These are phyloP conservation scores for Ramalina intermedia DNA, from an alignment of 495 filamentous ascomycete species.

Conservation along the genomic window DNA sequence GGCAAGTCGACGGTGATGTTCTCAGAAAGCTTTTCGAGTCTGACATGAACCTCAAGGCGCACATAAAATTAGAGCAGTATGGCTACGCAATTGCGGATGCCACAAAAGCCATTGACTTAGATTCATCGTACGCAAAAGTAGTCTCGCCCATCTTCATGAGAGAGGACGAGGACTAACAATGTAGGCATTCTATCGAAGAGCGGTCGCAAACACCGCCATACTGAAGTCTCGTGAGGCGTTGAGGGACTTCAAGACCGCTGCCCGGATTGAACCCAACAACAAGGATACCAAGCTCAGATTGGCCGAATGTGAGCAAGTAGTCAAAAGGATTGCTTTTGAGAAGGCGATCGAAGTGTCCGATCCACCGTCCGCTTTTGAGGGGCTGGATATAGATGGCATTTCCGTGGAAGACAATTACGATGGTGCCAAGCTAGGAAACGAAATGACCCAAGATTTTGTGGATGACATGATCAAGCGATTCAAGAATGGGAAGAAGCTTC, in stretches of 20 bases:
- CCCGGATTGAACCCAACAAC: slow-evolving; percentile 73
- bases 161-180: slow-evolving; percentile 1
- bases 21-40: background rate
- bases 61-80: slow-evolving; percentile 91
- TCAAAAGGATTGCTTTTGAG: slow-evolving; percentile 78
- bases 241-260: slow-evolving; percentile 83
- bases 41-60: slow-evolving; percentile 38
- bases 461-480: slow-evolving; percentile 93
- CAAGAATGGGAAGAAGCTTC: slow-evolving; percentile 88
- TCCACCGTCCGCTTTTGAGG: slow-evolving; percentile 79
- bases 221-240: slow-evolving; percentile 73
- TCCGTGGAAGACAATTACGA: slow-evolving; percentile 73
- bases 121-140: slow-evolving; percentile 79
- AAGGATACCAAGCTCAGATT: slow-evolving; percentile 82
- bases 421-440: slow-evolving; percentile 57
- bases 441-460: slow-evolving; percentile 94
- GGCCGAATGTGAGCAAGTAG: slow-evolving; percentile 83
- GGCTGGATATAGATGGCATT: slow-evolving; percentile 75
- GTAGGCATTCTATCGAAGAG: slow-evolving; percentile 90
- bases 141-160: background rate
- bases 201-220: slow-evolving; percentile 80
- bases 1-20: slow-evolving; percentile 30
- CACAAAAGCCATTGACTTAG: slow-evolving; percentile 82
- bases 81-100: slow-evolving; percentile 88
- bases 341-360: slow-evolving; percentile 90